These are phyloP conservation scores for Phytopythium cucurbitacearum DNA, from an alignment of 352 stramenopile genomes.

Conservation along the genomic window DNA sequence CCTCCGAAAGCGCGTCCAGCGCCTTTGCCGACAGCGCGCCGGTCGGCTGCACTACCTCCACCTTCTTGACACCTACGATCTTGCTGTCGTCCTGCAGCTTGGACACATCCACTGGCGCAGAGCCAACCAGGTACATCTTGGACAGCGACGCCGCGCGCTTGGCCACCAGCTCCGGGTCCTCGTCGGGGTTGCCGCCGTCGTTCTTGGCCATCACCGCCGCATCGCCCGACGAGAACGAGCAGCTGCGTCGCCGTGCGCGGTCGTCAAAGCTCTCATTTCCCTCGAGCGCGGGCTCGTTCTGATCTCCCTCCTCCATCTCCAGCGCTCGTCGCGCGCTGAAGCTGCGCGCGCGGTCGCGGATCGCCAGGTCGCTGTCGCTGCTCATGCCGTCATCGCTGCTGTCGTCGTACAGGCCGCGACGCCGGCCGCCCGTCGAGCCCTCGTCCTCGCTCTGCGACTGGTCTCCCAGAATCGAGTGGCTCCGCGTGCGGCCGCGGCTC, in stretches of 20 bases:
- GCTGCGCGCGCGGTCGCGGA: constrained; percentile 31
- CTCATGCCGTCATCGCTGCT: constrained; percentile 4
- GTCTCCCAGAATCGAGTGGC: constrained; percentile 74
- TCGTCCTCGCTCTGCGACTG: constrained; percentile 17
- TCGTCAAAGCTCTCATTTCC: not conserved
- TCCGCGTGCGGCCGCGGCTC: constrained; percentile 66
- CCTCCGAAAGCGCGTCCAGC: constrained; percentile 74
- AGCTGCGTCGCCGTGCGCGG: constrained; percentile 38
- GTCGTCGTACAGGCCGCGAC: constrained; percentile 9
- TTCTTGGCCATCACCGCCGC: constrained; percentile 3
- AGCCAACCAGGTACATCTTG: constrained; percentile 84
- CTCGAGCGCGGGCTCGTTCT: constrained; percentile 2
- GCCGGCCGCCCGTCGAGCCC: constrained; percentile 5
- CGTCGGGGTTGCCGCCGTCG: constrained; percentile 7
- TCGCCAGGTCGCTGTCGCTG: constrained; percentile 14
- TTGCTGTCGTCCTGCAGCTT: constrained; percentile 78
- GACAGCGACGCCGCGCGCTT: constrained; percentile 70
- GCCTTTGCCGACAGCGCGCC: constrained; percentile 69
- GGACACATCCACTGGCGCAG: constrained; percentile 73
- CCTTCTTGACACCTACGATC: constrained; percentile 71
- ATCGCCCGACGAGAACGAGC: constrained; percentile 54
- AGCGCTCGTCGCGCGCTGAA: constrained; percentile 40
- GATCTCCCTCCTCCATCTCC: constrained; percentile 23
- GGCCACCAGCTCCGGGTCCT: constrained; percentile 41
- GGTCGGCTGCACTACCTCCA: constrained; percentile 66